A percentile compares a stretch with the other conserved stretches of the same genome.
phyloP scores from a whole-genome alignment of 345 rosid species.

The Turritis glabra region DNA sequence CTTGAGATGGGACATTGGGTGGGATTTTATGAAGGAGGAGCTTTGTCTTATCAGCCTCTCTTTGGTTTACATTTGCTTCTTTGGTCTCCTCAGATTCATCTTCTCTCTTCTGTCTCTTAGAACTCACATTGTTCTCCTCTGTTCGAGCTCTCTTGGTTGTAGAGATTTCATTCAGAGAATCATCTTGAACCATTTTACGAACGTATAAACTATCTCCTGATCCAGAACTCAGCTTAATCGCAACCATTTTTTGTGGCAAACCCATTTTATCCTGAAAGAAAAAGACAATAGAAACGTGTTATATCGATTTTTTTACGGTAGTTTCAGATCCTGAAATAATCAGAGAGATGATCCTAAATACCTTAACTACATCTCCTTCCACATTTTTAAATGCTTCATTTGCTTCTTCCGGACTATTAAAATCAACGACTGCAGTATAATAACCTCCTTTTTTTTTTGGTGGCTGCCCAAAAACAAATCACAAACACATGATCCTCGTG shows the following conservation, averaged over 20 bases:
- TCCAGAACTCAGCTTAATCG: constrained; percentile 43
- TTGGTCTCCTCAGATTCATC: constrained; percentile 15
- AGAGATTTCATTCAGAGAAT: not conserved
- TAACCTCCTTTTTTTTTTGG: constrained; percentile 48
- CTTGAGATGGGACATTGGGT: constrained; percentile 47
- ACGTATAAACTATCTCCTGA: constrained; percentile 44
- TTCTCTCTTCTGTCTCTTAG: constrained; percentile 46
- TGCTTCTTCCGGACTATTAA: constrained; percentile 61
- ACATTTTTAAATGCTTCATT: constrained; percentile 58
- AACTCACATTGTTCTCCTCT: constrained; percentile 36
- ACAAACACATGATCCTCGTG: constrained; percentile 12
- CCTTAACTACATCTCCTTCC: constrained; percentile 54
- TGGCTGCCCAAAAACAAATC: constrained; percentile 48
- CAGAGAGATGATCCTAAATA: constrained; percentile 29
- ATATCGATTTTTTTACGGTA: not conserved
- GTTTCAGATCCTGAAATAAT: constrained; percentile 5
- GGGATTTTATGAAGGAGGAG: constrained; percentile 75
- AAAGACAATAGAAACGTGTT: not conserved
- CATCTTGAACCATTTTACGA: constrained; percentile 54
- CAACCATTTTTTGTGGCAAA: constrained; percentile 56
- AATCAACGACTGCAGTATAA: constrained; percentile 54
- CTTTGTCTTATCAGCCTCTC: constrained; percentile 44
- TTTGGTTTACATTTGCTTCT: constrained; percentile 17
- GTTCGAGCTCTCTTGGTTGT: constrained; percentile 45
- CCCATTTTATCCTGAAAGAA: constrained; percentile 64